These are phyloP conservation scores for Austroboletus novae-zelandiae DNA, from an alignment of 1,284 basidiomycete genomes.

Conservation along the genomic window DNA sequence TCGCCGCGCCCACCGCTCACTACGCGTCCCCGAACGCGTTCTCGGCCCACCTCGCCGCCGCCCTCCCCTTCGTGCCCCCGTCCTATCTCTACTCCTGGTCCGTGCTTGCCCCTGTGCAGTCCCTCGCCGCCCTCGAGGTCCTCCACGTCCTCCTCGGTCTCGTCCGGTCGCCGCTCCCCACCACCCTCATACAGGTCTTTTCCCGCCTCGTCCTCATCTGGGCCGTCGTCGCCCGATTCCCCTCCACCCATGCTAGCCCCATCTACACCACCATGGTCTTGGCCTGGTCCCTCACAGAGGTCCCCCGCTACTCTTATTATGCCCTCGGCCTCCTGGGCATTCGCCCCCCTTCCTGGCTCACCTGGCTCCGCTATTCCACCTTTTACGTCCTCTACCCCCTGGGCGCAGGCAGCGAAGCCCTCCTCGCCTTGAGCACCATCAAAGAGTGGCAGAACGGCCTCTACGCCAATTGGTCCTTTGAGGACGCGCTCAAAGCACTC, in stretches of 20 bases:
- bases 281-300: conserved; percentile 92
- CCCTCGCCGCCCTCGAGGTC: conserved; percentile 78
- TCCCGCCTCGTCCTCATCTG: conserved; percentile 88
- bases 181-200: conserved; percentile 84
- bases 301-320: conserved; percentile 93
- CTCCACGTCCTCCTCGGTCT: conserved; percentile 79
- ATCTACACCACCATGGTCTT: conserved; percentile 90
- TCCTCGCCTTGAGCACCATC: conserved; percentile 79
- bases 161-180: conserved; percentile 83
- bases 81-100: conserved; percentile 60
- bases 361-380: conserved; percentile 82
- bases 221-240: conserved; percentile 52
- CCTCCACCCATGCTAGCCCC: conserved; percentile 71
- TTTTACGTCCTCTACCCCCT: conserved; percentile 93
- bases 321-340: conserved; percentile 62
- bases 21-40: conserved; percentile 17
- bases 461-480: conserved; percentile 43
- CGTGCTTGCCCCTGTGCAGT: conserved; percentile 75
- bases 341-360: conserved; percentile 36
- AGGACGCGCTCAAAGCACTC: conserved; percentile 54
- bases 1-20: not conserved
- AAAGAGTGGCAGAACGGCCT: conserved; percentile 42
- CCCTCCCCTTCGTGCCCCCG: conserved; percentile 46
- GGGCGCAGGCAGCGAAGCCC: conserved; percentile 89
- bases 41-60: conserved; percentile 26